Evolutionary conservation across 768 basidiomycete species (phyloP).

Genomic region (Suillus discolor): DNA sequence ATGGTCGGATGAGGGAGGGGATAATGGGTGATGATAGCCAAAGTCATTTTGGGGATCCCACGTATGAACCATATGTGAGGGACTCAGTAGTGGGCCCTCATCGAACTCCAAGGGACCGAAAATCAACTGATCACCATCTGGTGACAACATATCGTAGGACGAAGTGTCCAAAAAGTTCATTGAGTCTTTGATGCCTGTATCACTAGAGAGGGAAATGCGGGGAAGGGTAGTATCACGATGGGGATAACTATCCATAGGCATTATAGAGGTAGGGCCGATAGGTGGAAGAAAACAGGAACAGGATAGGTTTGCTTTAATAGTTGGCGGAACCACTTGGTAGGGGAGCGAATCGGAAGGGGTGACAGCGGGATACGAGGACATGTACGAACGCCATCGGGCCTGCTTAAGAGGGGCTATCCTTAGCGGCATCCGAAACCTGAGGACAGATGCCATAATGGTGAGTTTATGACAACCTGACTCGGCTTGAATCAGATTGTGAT

Average conservation of each 20-base stretch:
- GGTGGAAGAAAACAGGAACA: slow-evolving; percentile 25
- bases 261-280: slow-evolving; percentile 30
- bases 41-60: slow-evolving; percentile 37
- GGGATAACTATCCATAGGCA: slow-evolving; percentile 45
- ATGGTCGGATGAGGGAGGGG: slow-evolving; percentile 42
- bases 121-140: slow-evolving; percentile 37
- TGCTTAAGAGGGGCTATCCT: slow-evolving; percentile 44
- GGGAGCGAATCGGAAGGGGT: slow-evolving; percentile 33
- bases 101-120: slow-evolving; percentile 38
- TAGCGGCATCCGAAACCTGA: slow-evolving; percentile 34
- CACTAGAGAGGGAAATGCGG: slow-evolving; percentile 9
- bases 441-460: slow-evolving; percentile 37
- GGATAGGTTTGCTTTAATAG: slow-evolving; percentile 38
- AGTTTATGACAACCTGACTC: slow-evolving; percentile 46
- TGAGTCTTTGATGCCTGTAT: slow-evolving; percentile 33
- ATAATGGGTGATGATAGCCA: slow-evolving; percentile 40
- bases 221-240: slow-evolving; percentile 32
- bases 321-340: slow-evolving; percentile 34
- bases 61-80: slow-evolving; percentile 10
- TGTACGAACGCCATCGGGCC: slow-evolving; percentile 28
- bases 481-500: slow-evolving; percentile 34
- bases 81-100: slow-evolving; percentile 29
- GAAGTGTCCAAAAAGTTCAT: slow-evolving; percentile 47
- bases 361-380: slow-evolving; percentile 25
- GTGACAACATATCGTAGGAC: slow-evolving; percentile 38